phyloP scores from a whole-genome alignment of 768 basidiomycete genomes.

The Leccinum disarticulatum region DNA sequence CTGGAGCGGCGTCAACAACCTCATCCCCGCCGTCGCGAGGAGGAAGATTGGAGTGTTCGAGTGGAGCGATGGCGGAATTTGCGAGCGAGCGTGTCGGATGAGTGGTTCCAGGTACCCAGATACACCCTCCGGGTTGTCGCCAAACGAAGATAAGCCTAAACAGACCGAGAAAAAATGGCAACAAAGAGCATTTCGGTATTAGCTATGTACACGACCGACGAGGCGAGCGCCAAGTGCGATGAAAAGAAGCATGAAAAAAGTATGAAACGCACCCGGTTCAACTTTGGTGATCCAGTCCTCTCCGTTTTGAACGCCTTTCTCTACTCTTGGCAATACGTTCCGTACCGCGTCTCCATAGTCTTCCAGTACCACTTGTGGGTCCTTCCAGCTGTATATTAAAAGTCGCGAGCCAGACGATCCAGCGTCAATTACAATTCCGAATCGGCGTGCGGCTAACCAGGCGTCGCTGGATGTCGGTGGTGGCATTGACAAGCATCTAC shows the following conservation, averaged over 20 bases:
- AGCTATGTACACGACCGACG: neutral
- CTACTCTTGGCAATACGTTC: slow-evolving; percentile 74
- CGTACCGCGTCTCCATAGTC: slow-evolving; percentile 50
- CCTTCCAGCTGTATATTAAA: slow-evolving; percentile 89
- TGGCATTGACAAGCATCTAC: slow-evolving; percentile 55
- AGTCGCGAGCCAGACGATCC: slow-evolving; percentile 95
- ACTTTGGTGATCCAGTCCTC: slow-evolving; percentile 90
- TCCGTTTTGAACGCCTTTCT: slow-evolving; percentile 81
- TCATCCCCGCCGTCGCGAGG: slow-evolving; percentile 97
- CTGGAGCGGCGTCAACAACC: slow-evolving; percentile 66
- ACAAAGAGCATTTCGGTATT: neutral
- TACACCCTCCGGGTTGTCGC: slow-evolving; percentile 66
- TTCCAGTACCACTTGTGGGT: slow-evolving; percentile 63
- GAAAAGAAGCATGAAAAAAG: neutral
- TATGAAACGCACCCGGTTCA: slow-evolving; percentile 75
- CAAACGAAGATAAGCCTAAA: slow-evolving; percentile 85
- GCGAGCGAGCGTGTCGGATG: slow-evolving; percentile 74
- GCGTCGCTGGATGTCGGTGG: slow-evolving; percentile 68
- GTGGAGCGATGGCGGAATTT: slow-evolving; percentile 86
- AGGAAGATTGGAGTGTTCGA: slow-evolving; percentile 87
- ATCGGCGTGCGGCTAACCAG: slow-evolving; percentile 79
- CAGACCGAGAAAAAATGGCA: neutral
- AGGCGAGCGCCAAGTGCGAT: neutral
- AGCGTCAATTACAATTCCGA: slow-evolving; percentile 96
- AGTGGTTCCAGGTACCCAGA: slow-evolving; percentile 78